phyloP scores from a whole-genome alignment of 2,329 filamentous ascomycete species.

The Colletotrichum euphorbiae region DNA sequence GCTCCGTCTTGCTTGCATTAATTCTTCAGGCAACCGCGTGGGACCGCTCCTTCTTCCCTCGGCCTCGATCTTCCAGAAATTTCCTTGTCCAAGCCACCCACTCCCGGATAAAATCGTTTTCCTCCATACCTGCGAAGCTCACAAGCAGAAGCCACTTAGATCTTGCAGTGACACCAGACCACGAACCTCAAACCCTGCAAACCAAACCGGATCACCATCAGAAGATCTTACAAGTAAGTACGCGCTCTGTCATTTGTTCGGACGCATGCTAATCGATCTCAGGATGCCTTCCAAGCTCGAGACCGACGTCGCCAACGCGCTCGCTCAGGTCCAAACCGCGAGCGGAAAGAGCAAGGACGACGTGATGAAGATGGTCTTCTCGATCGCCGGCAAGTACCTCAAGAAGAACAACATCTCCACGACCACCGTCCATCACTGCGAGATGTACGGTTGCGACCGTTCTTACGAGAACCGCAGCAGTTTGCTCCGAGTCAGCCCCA shows the following conservation, averaged over 20 bases:
- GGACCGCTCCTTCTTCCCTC: no score
- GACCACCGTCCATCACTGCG: neutral
- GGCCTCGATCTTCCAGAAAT: no score
- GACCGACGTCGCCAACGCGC: neutral
- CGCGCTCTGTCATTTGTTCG: rapidly evolving
- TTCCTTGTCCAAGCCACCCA: no score
- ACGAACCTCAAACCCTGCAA: no score
- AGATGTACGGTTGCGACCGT: neutral
- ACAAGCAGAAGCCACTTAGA: no score
- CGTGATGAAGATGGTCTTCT: neutral
- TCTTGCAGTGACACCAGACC: no score
- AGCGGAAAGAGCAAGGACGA: constrained; percentile 1
- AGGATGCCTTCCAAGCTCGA: constrained; percentile 6
- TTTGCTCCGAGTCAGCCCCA: neutral
- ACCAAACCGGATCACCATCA: no score
- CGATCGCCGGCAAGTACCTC: neutral
- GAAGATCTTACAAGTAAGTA: neutral
- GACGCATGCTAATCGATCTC: neutral
- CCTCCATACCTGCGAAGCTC: no score
- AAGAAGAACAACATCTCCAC: neutral
- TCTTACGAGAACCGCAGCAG: constrained; percentile 10
- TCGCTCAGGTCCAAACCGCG: neutral
- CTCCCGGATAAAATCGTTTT: no score
- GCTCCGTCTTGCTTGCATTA: no score
- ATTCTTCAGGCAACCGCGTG: no score